phyloP scores from a whole-genome alignment of 2,329 filamentous ascomycete genomes.

The Fusarium pseudonygamai region DNA sequence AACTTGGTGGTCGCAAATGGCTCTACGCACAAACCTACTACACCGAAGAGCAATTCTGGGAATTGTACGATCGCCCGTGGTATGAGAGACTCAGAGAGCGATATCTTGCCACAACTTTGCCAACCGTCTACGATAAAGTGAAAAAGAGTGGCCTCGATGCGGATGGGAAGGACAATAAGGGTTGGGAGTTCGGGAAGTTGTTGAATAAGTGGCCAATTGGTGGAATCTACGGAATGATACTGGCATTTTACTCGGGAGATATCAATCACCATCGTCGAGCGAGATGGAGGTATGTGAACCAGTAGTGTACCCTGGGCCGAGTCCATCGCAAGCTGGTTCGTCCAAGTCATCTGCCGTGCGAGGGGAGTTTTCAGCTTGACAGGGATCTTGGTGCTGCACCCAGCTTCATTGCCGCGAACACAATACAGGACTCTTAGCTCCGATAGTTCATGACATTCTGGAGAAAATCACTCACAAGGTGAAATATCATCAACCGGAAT shows the following conservation, averaged over 20 bases:
- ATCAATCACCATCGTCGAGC: constrained; percentile 21
- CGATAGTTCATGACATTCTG: too few species aligned
- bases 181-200: not conserved
- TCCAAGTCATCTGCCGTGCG: too few species aligned
- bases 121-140: constrained; percentile 74
- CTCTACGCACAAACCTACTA: constrained; percentile 85
- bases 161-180: constrained; percentile 1
- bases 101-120: constrained; percentile 66
- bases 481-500: too few species aligned
- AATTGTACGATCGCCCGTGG: constrained; percentile 63
- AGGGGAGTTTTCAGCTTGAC: not conserved
- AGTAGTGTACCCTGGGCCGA: not conserved
- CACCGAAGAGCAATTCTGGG: constrained; percentile 71
- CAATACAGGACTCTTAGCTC: too few species aligned
- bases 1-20: constrained; percentile 80
- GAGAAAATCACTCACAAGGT: too few species aligned
- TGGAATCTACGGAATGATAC: constrained; percentile 36
- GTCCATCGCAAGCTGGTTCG: not conserved
- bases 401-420: not conserved
- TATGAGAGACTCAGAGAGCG: constrained; percentile 69
- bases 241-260: constrained; percentile 30
- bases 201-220: constrained; percentile 33
- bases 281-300: constrained; percentile 13
- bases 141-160: constrained; percentile 55
- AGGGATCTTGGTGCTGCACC: not conserved